Evolutionary conservation across 2,329 filamentous ascomycete species (phyloP).

Genomic region (Ilyonectria destructans): DNA sequence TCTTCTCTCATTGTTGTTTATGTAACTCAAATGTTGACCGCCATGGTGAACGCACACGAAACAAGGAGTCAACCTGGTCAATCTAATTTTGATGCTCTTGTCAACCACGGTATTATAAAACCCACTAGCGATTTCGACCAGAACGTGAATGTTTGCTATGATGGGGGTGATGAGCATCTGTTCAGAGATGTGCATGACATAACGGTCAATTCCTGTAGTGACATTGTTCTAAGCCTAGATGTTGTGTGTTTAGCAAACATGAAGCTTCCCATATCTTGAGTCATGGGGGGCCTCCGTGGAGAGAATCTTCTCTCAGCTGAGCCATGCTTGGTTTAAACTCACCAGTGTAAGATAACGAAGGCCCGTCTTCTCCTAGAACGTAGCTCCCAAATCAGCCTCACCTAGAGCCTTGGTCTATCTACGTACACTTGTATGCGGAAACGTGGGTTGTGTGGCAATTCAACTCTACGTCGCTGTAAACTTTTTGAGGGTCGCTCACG

Average conservation of each 20-base stretch:
- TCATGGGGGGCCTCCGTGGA: too few species aligned
- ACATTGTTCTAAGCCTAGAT: too few species aligned
- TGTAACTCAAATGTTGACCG: conserved; percentile 33
- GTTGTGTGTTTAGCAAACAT: too few species aligned
- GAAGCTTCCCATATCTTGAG: too few species aligned
- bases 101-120: neutral
- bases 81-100: conserved; percentile 21
- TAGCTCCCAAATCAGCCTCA: neutral
- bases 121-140: neutral
- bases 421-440: neutral
- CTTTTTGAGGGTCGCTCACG: neutral
- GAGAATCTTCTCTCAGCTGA: too few species aligned
- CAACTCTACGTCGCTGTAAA: neutral
- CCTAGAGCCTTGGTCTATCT: too few species aligned
- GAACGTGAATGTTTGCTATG: neutral
- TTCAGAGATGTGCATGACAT: too few species aligned
- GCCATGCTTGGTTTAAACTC: neutral
- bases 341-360: neutral
- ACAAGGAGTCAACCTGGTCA: conserved; percentile 23
- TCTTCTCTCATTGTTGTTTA: conserved; percentile 34
- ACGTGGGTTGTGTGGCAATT: neutral
- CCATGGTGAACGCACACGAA: conserved; percentile 25
- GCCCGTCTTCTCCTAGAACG: neutral
- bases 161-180: neutral
- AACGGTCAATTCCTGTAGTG: too few species aligned